Percentiles rank a stretch among this genome's conserved stretches.
phyloP scores from a whole-genome alignment of 2,329 filamentous ascomycete genomes.

The Hymenotorrendiella dingleyae region DNA sequence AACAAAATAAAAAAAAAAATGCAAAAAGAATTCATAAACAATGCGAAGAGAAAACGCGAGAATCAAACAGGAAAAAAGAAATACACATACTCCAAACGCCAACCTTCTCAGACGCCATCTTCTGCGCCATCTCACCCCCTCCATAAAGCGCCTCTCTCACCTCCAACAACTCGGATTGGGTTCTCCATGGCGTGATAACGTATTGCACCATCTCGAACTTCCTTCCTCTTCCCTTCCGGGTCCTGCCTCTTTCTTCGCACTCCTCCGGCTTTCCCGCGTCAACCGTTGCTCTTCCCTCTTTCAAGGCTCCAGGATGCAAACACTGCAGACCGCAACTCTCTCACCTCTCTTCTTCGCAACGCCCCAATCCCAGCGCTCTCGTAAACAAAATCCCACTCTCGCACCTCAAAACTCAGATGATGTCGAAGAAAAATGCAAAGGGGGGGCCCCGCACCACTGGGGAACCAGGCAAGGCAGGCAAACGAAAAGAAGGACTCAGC shows the following conservation, averaged over 20 bases:
- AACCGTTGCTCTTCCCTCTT: background rate
- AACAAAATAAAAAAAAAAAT: background rate
- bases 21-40: background rate
- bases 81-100: slow-evolving; percentile 47
- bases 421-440: too few relatives aligned
- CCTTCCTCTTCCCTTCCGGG: background rate
- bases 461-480: too few relatives aligned
- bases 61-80: background rate
- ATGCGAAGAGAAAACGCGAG: background rate
- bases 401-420: too few relatives aligned
- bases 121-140: slow-evolving; percentile 26
- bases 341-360: too few relatives aligned
- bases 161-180: slow-evolving; percentile 56
- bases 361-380: too few relatives aligned
- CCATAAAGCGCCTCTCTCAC: slow-evolving; percentile 61
- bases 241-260: background rate
- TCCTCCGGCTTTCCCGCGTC: background rate
- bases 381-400: too few relatives aligned
- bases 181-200: slow-evolving; percentile 68
- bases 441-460: too few relatives aligned
- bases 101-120: slow-evolving; percentile 49
- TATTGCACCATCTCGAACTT: slow-evolving; percentile 56
- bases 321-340: too few relatives aligned
- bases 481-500: too few relatives aligned
- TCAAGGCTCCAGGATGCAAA: too few relatives aligned